Evolutionary conservation across 768 basidiomycete genomes (phyloP).

Genomic region (Boletus rubroflammeus): DNA sequence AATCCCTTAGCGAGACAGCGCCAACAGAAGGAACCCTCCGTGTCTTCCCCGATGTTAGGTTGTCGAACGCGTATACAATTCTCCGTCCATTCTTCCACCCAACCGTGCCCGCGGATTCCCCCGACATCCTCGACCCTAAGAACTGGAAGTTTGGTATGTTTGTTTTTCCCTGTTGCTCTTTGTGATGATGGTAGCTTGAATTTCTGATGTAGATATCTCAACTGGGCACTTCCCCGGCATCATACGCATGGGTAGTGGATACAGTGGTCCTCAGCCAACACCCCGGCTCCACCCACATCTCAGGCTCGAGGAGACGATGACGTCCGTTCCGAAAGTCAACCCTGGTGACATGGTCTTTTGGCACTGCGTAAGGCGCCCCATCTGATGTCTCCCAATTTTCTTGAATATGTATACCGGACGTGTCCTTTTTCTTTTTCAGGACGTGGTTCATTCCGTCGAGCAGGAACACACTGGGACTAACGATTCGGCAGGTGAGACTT

Average conservation of each 20-base stretch:
- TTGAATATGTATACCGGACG: not conserved
- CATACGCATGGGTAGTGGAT: constrained; percentile 20
- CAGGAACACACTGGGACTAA: constrained; percentile 47
- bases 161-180: constrained; percentile 19
- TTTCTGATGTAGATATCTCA: constrained; percentile 38
- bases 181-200: constrained; percentile 16
- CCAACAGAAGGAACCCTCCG: constrained; percentile 67
- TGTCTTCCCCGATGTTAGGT: constrained; percentile 62
- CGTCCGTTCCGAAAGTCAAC: constrained; percentile 62
- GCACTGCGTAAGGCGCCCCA: constrained; percentile 49
- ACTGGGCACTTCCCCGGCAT: constrained; percentile 54
- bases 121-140: constrained; percentile 44
- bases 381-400: not conserved
- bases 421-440: constrained; percentile 29
- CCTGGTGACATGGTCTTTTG: constrained; percentile 81
- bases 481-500: constrained; percentile 51
- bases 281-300: constrained; percentile 65
- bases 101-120: constrained; percentile 36
- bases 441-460: constrained; percentile 47
- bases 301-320: constrained; percentile 60
- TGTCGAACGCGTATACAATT: constrained; percentile 70
- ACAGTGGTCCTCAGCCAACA: constrained; percentile 45
- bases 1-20: constrained; percentile 49
- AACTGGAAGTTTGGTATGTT: constrained; percentile 50
- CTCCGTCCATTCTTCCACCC: constrained; percentile 75